These are phyloP conservation scores for Calophaca sinica DNA, from an alignment of 306 rosid genomes.

Conservation along the genomic window DNA sequence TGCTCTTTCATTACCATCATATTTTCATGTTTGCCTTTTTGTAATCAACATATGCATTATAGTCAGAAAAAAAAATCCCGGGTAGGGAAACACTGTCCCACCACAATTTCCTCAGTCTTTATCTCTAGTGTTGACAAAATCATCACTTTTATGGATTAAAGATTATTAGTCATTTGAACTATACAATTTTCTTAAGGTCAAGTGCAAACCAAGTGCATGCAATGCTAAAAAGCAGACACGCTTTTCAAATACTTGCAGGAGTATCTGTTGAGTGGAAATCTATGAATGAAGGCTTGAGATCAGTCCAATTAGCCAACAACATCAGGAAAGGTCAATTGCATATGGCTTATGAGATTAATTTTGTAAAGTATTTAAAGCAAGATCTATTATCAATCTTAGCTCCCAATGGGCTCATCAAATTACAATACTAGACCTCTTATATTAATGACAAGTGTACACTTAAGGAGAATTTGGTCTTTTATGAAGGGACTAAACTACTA, in stretches of 20 bases:
- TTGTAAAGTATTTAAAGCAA: slow-evolving; percentile 31
- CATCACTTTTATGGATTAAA: not conserved
- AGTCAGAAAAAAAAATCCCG: not conserved
- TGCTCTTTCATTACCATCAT: too few species aligned
- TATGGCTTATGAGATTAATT: slow-evolving; percentile 13
- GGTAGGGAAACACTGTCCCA: not conserved
- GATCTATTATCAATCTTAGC: too few species aligned
- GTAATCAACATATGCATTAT: slow-evolving; percentile 1
- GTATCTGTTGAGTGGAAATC: slow-evolving; percentile 2
- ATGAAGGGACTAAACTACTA: too few species aligned
- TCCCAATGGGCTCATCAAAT: too few species aligned
- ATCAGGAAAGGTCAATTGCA: slow-evolving; percentile 34
- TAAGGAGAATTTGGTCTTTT: too few species aligned
- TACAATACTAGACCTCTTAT: too few species aligned
- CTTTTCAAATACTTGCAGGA: slow-evolving; percentile 22
- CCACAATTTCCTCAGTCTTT: slow-evolving; percentile 5
- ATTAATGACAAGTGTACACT: too few species aligned
- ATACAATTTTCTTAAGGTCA: slow-evolving; percentile 21
- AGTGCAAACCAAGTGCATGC: slow-evolving; percentile 12
- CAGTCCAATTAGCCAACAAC: slow-evolving; percentile 23
- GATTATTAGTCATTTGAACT: not conserved
- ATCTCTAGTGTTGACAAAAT: not conserved
- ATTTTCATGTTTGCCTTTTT: not conserved
- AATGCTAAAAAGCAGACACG: slow-evolving; percentile 27
- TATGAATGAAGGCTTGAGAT: slow-evolving; percentile 17